These are phyloP conservation scores for Scedosporium apiospermum DNA, from an alignment of 2,329 filamentous ascomycete genomes.

Conservation along the genomic window DNA sequence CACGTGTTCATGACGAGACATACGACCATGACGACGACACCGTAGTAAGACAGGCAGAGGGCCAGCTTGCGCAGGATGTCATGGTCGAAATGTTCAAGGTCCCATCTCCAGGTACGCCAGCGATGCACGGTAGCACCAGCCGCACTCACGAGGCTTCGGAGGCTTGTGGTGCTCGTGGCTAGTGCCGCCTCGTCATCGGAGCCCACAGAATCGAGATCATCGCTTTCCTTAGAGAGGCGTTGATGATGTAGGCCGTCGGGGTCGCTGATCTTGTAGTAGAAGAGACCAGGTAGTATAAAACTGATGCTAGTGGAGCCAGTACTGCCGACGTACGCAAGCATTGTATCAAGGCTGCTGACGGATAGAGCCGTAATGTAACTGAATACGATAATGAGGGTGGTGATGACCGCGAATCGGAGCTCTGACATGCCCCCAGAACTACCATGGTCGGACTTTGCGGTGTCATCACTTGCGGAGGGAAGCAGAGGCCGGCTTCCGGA, in stretches of 20 bases:
- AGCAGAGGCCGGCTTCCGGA: conserved; percentile 27
- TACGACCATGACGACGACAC: conserved; percentile 77
- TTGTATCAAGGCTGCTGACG: conserved; percentile 78
- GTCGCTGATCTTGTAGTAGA: conserved; percentile 96
- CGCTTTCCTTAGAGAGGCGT: conserved; percentile 80
- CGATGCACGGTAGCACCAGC: conserved; percentile 22
- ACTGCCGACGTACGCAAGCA: conserved; percentile 89
- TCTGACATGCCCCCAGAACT: conserved; percentile 58
- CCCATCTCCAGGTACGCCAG: conserved; percentile 36
- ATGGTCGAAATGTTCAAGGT: conserved; percentile 54
- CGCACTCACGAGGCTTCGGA: conserved; percentile 30
- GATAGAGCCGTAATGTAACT: conserved; percentile 87
- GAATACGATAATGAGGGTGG: conserved; percentile 72
- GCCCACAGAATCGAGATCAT: conserved; percentile 60
- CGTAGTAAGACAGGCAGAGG: conserved; percentile 72
- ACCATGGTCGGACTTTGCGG: not conserved
- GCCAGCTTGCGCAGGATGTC: conserved; percentile 61
- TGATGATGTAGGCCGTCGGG: conserved; percentile 83
- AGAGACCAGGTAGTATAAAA: conserved; percentile 90
- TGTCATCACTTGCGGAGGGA: conserved; percentile 2
- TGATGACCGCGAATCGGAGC: conserved; percentile 78
- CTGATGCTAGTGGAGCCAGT: conserved; percentile 94
- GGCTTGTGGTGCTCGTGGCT: conserved; percentile 34
- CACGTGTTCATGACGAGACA: conserved; percentile 82
- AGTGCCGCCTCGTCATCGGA: conserved; percentile 36